A percentile compares a stretch with the other conserved stretches of the same genome.
Conservation (phyloP, 805 yeast species). For the Saturnispora diversa region DNA sequence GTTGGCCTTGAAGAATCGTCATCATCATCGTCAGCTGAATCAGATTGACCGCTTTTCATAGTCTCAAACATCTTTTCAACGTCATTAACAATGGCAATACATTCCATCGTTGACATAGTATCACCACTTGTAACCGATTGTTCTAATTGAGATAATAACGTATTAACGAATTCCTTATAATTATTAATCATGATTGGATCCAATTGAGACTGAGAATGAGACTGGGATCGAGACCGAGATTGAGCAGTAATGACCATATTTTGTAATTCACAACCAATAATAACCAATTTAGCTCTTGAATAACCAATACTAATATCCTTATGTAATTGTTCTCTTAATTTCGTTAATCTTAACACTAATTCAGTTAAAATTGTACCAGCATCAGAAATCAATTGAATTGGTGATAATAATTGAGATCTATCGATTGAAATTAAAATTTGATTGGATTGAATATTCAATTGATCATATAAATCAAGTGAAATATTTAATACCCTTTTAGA, state of each 20-base stretch:
- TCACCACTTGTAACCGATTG: slow-evolving; percentile 46
- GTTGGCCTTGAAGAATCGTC: slow-evolving; percentile 4
- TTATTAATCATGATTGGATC: slow-evolving; percentile 27
- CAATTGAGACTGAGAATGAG: slow-evolving; percentile 1
- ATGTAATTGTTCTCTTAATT: slow-evolving; percentile 41
- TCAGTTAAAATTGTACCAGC: slow-evolving; percentile 43
- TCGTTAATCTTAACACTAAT: slow-evolving; percentile 37
- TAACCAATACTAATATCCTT: slow-evolving; percentile 51
- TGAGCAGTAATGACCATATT: slow-evolving; percentile 12
- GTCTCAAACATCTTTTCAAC: slow-evolving; percentile 69
- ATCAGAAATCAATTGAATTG: slow-evolving; percentile 44
- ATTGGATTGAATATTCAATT: slow-evolving; percentile 31
- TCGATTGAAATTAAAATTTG: slow-evolving; percentile 33
- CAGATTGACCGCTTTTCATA: slow-evolving; percentile 25
- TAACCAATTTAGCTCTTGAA: slow-evolving; percentile 56
- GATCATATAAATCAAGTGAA: slow-evolving; percentile 32
- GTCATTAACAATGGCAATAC: slow-evolving; percentile 57
- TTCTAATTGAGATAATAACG: slow-evolving; percentile 50
- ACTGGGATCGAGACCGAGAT: not conserved
- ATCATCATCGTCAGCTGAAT: slow-evolving; percentile 10
- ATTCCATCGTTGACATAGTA: slow-evolving; percentile 53
- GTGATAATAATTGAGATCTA: slow-evolving; percentile 32
- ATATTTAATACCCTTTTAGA: slow-evolving; percentile 44
- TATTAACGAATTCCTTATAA: slow-evolving; percentile 52
- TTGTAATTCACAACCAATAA: slow-evolving; percentile 57